These are phyloP conservation scores for Thelonectria discophora DNA, from an alignment of 2,329 filamentous ascomycete genomes.

Conservation along the genomic window DNA sequence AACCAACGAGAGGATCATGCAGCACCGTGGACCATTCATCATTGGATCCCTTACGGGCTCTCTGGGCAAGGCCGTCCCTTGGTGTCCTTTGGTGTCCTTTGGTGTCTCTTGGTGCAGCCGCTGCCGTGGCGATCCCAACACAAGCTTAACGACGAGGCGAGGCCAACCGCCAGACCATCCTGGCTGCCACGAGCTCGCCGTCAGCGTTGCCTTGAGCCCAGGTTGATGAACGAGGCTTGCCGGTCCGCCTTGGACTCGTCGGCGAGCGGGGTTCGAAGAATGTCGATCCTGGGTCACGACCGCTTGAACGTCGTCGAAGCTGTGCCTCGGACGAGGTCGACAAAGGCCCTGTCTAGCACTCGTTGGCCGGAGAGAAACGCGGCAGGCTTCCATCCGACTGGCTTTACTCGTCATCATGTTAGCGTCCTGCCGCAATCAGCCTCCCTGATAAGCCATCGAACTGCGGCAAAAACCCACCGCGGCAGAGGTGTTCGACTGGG, in stretches of 20 bases:
- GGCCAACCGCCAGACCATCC: slow-evolving; percentile 18
- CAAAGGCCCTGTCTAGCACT: slow-evolving; percentile 9
- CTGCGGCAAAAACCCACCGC: slow-evolving; percentile 11
- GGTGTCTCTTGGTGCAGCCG: slow-evolving; percentile 33
- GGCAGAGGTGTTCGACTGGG: slow-evolving; percentile 5
- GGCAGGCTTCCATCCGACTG: slow-evolving; percentile 7
- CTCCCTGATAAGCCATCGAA: neutral
- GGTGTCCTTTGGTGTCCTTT: too few species aligned
- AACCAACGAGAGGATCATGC: slow-evolving; percentile 30
- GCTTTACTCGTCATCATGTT: slow-evolving; percentile 11
- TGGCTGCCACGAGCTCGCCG: slow-evolving; percentile 15
- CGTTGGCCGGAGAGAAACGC: slow-evolving; percentile 12
- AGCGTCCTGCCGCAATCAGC: slow-evolving; percentile 8
- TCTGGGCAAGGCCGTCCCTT: slow-evolving; percentile 20
- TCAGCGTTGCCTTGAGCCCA: slow-evolving; percentile 10
- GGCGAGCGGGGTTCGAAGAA: neutral
- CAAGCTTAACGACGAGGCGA: slow-evolving; percentile 10
- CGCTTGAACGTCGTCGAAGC: too few species aligned
- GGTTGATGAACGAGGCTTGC: slow-evolving; percentile 6
- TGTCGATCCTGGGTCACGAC: neutral
- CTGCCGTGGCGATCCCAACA: slow-evolving; percentile 34
- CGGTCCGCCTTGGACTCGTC: neutral
- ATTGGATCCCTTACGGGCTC: slow-evolving; percentile 32
- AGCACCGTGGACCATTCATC: slow-evolving; percentile 32
- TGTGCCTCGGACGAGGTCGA: neutral